Base-by-base conservation (phyloP, 495 filamentous ascomycete genomes). In the Lindgomyces ingoldianus region DNA sequence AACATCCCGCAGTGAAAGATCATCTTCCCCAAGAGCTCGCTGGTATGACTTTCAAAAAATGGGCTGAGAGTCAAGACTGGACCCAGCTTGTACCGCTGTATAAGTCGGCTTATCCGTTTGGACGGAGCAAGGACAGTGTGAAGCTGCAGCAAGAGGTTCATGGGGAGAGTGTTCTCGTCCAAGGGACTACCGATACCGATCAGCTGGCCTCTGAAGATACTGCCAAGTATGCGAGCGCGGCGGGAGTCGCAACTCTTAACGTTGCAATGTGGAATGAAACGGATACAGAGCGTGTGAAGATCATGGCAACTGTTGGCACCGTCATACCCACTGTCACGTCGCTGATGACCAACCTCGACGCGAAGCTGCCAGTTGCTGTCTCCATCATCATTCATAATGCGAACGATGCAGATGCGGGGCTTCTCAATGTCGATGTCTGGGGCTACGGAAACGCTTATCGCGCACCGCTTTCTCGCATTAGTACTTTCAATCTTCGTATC, bases 401-500 rank as follows among this genome's bases (percentile, higher is more conserved):
- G 16, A 24, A 4, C 21, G 45, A 47, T 18, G 8, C 45, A 42
- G 36, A 42, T 42, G 36, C 36, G 9, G 45, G 45, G 6, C 45
- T 47, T 47, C 45, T 47, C 45, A 47, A 47, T 24, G 21, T 47
- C 21, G 45, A 47, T 24, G 45, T 47, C 18, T 47, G 45, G 45
- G 45, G 45, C n/a, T 47, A 47, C 21, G 45, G 45, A n/a, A 47
- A 47, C 18, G 45, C 16, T 8, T n/a, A 47, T 18, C 45, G 45
- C 45, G 45, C 45, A 4, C 45, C 45, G 21, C 45, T 47, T n/a
- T 47, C 45, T n/a, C 45, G 45, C 6, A 8, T 47, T 24, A 47
- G 45, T 18, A 18, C 8, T 18, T 47, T 47, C 45, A 47, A 47
- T 24, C 45, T 47, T 47, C 45, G 45, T 4, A 24, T 47, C n/a